These are phyloP conservation scores for Glutinoglossum americanum DNA, from an alignment of 495 filamentous ascomycete genomes.

Conservation along the genomic window DNA sequence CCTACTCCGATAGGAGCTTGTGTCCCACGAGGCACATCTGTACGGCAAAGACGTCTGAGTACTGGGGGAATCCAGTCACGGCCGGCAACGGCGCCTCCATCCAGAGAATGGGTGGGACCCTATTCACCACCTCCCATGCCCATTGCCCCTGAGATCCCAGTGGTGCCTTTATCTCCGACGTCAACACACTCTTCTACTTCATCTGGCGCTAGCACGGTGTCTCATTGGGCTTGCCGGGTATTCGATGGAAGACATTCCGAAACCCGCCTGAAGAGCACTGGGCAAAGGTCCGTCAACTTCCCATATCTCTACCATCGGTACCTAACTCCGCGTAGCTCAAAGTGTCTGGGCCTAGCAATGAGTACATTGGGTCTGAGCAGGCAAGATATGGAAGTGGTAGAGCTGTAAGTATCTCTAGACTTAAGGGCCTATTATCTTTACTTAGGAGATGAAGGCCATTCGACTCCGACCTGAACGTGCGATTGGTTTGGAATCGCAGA, in stretches of 20 bases:
- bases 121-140: constrained; percentile 1
- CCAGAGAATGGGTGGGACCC: background rate
- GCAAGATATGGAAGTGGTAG: background rate
- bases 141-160: background rate
- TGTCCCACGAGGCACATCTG: background rate
- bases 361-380: background rate
- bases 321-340: background rate
- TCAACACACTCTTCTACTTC: background rate
- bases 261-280: background rate
- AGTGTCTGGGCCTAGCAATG: background rate
- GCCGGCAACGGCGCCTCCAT: background rate
- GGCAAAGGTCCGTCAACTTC: background rate
- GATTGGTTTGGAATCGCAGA: background rate
- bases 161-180: background rate
- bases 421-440: background rate
- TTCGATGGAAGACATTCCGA: background rate
- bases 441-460: background rate
- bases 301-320: background rate
- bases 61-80: background rate
- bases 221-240: background rate
- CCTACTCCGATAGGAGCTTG: background rate
- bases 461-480: background rate
- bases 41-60: background rate
- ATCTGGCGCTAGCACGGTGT: background rate
- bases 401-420: background rate